Base-by-base conservation (phyloP, 805 yeast genomes). In the Myxozyma neotropica region DNA sequence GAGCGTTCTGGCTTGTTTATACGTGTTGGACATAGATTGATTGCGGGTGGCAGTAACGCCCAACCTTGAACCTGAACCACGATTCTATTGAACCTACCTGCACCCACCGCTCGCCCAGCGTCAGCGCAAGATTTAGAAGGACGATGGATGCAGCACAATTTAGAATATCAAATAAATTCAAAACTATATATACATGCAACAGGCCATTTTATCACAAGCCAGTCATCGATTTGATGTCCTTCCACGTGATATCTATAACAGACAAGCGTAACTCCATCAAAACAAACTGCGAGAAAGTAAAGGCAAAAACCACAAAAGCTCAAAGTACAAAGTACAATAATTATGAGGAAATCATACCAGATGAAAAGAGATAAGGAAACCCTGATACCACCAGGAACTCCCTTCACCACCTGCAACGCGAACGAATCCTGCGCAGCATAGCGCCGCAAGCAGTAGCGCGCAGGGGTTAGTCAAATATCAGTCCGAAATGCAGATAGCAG, bases 1-100 rank as follows among this genome's bases (percentile, higher is more conserved):
- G 26, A 12, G 27, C 35, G 12, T 19, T 24, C n/a, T 42, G 19
- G 48, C 35, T 27, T 44, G 35, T 44, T 44, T 24, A 44, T 38
- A 26, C 35, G 48, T 44, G 27, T 26, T 12, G 10, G 33, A 29
- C 10, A 29, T 29, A 26, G 19, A 44, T 23, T 21, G 33, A 44
- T 44, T 26, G 35, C 48, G 35, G 48, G 48, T 12, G 23, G 43
- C 17, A 4, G 10, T 17, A 38, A 38, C 15, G 26, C 35, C 48
- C 23, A 29, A 29, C 33, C 48, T 33, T 44, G 27, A 44, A 44
- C 48, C 48, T 44, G 27, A 44, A 15, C 35, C 48, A 26, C 48
- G 29, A 17, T 24, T 19, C 21, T 5, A 2, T 17, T 2, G 10
- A 6, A 7, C 33, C 10, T 7, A 29, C 33, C 33, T 29, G 33